phyloP scores from a whole-genome alignment of 2,329 filamentous ascomycete genomes.

The Fusarium nygamai region DNA sequence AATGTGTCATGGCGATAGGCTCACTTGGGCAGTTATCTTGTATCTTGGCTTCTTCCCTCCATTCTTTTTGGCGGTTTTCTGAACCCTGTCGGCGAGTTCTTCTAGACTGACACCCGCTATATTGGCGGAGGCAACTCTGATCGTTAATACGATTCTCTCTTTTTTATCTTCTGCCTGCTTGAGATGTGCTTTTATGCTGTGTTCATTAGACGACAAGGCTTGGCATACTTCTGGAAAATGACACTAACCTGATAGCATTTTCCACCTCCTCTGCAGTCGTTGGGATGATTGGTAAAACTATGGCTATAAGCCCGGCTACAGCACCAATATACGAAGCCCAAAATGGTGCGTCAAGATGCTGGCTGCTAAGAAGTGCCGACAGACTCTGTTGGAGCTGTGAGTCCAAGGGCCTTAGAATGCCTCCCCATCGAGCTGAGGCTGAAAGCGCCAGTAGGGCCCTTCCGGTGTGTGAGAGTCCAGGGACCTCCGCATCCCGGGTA shows the following conservation, averaged over 20 bases:
- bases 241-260: slow-evolving; percentile 53
- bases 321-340: slow-evolving; percentile 65
- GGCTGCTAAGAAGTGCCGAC: slow-evolving; percentile 52
- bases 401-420: slow-evolving; percentile 63
- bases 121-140: slow-evolving; percentile 47
- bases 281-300: slow-evolving; percentile 55
- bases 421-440: slow-evolving; percentile 79
- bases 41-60: slow-evolving; percentile 45
- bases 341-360: slow-evolving; percentile 54
- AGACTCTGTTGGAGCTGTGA: slow-evolving; percentile 54
- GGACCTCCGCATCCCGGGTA: slow-evolving; percentile 72
- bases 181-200: slow-evolving; percentile 46
- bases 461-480: slow-evolving; percentile 78
- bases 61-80: slow-evolving; percentile 48
- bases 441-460: slow-evolving; percentile 77
- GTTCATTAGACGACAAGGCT: slow-evolving; percentile 28
- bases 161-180: slow-evolving; percentile 48
- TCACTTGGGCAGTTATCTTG: slow-evolving; percentile 48
- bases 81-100: slow-evolving; percentile 48
- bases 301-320: slow-evolving; percentile 56
- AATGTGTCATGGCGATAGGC: slow-evolving; percentile 35
- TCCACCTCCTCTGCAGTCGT: slow-evolving; percentile 47
- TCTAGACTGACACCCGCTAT: slow-evolving; percentile 47
- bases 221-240: not conserved
- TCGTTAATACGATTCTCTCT: slow-evolving; percentile 49